These are phyloP conservation scores for Penicillium sp. DNA, from an alignment of 2,329 filamentous ascomycete species.

Conservation along the genomic window DNA sequence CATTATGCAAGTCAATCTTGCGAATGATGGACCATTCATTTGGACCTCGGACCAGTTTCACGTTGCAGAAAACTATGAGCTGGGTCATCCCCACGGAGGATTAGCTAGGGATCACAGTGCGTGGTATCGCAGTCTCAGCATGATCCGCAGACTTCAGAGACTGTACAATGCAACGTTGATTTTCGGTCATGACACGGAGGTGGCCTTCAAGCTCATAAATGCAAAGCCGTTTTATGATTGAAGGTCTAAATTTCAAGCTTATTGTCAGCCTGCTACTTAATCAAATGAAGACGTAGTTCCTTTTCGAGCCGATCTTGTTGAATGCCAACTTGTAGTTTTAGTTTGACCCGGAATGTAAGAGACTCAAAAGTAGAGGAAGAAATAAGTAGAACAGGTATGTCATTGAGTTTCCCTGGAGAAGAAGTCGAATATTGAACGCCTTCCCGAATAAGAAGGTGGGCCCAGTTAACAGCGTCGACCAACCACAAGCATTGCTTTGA, in stretches of 20 bases:
- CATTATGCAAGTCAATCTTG: conserved; percentile 33
- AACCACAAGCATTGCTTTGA: not conserved
- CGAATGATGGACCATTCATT: conserved; percentile 33
- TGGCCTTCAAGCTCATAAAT: not conserved
- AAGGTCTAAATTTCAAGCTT: not conserved
- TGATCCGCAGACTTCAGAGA: conserved; percentile 26
- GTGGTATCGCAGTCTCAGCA: conserved; percentile 27
- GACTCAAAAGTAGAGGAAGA: not conserved
- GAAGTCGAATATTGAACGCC: not conserved
- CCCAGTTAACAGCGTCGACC: not conserved
- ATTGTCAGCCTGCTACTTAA: not conserved
- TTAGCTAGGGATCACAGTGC: conserved; percentile 32
- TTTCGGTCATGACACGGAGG: conserved; percentile 26
- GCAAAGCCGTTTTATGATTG: conserved; percentile 1
- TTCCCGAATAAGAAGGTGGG: not conserved
- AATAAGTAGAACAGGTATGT: not conserved
- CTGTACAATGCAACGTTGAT: conserved; percentile 26
- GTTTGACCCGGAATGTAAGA: not conserved
- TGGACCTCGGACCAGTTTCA: conserved; percentile 38
- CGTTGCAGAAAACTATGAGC: conserved; percentile 34
- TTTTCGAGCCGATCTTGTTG: not conserved
- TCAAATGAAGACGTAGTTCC: not conserved
- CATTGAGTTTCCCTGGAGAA: not conserved
- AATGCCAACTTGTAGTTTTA: not conserved
- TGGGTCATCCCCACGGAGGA: conserved; percentile 30